Percentiles rank a stretch among this genome's conserved stretches.
These are phyloP conservation scores for Didymella exigua DNA, from an alignment of 2,329 filamentous ascomycete species.

Conservation along the genomic window DNA sequence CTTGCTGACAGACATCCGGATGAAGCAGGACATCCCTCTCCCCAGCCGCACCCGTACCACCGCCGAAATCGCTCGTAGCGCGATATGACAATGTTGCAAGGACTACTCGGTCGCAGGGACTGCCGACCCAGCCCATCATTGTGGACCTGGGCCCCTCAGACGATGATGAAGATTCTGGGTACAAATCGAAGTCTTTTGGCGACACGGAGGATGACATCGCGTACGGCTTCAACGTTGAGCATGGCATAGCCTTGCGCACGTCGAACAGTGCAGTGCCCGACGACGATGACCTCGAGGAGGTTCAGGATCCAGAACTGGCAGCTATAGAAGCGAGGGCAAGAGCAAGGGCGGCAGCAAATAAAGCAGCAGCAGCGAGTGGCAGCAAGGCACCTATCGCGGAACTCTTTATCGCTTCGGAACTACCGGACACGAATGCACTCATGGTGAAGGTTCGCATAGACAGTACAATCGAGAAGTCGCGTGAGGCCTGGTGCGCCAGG, in stretches of 20 bases:
- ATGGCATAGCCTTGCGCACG: slow-evolving; percentile 12
- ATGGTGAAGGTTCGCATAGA: slow-evolving; percentile 70
- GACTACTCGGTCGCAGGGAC: slow-evolving; percentile 10
- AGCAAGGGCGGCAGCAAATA: slow-evolving; percentile 30
- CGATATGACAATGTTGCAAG: slow-evolving; percentile 40
- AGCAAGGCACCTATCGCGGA: slow-evolving; percentile 53
- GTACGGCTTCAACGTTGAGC: neutral
- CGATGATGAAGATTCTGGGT: slow-evolving; percentile 21
- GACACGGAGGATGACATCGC: neutral
- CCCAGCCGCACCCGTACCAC: slow-evolving; percentile 20
- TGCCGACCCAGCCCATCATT: slow-evolving; percentile 21
- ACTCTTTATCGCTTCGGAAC: slow-evolving; percentile 70
- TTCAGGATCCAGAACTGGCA: slow-evolving; percentile 37
- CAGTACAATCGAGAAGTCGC: slow-evolving; percentile 70
- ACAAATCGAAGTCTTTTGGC: slow-evolving; percentile 17
- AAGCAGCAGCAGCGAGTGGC: slow-evolving; percentile 13
- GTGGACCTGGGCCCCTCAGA: slow-evolving; percentile 37
- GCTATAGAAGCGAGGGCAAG: slow-evolving; percentile 36
- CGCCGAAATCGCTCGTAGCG: slow-evolving; percentile 30
- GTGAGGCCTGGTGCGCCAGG: slow-evolving; percentile 70
- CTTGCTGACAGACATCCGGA: slow-evolving; percentile 18
- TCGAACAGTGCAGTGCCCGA: slow-evolving; percentile 18
- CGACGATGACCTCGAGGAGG: slow-evolving; percentile 38
- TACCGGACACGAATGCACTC: slow-evolving; percentile 65
- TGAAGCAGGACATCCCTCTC: slow-evolving; percentile 36